These are phyloP conservation scores for Cryptococcus maquisensis DNA, from an alignment of 1,284 basidiomycete genomes.

Conservation along the genomic window DNA sequence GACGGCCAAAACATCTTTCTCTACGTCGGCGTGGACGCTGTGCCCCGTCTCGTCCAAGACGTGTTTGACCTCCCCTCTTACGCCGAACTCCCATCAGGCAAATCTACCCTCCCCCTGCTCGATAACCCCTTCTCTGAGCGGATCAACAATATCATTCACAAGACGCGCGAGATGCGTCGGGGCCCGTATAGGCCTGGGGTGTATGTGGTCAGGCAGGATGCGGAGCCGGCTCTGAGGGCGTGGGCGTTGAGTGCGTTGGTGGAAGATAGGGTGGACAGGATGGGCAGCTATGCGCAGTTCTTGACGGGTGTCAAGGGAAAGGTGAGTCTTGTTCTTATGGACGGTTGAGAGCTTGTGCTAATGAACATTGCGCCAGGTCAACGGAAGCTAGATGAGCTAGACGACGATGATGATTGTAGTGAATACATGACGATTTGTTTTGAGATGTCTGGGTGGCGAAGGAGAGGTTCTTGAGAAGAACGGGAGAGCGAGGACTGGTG, in stretches of 20 bases:
- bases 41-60: conserved; percentile 88
- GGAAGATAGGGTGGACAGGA: conserved; percentile 90
- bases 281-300: conserved; percentile 95
- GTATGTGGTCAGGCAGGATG: conserved; percentile 98
- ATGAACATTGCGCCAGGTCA: conserved; percentile 1
- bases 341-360: background rate
- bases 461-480: background rate
- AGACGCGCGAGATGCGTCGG: conserved; percentile 72
- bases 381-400: conserved; percentile 5
- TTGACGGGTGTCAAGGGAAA: conserved; percentile 71
- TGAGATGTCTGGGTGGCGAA: background rate
- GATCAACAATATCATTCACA: conserved; percentile 71
- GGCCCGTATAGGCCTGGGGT: conserved; percentile 90
- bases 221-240: conserved; percentile 84
- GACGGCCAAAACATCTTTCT: conserved; percentile 97
- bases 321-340: conserved; percentile 47
- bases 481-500: background rate
- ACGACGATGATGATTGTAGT: background rate
- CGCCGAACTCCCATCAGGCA: conserved; percentile 83
- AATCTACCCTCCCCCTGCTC: conserved; percentile 79
- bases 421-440: too few species aligned
- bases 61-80: conserved; percentile 90
- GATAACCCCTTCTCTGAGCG: conserved; percentile 93
- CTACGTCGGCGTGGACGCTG: conserved; percentile 94
- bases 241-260: conserved; percentile 94